Evolutionary conservation across 2,329 filamentous ascomycete genomes (phyloP).

Genomic region (Rhytidhysteron rufulum): DNA sequence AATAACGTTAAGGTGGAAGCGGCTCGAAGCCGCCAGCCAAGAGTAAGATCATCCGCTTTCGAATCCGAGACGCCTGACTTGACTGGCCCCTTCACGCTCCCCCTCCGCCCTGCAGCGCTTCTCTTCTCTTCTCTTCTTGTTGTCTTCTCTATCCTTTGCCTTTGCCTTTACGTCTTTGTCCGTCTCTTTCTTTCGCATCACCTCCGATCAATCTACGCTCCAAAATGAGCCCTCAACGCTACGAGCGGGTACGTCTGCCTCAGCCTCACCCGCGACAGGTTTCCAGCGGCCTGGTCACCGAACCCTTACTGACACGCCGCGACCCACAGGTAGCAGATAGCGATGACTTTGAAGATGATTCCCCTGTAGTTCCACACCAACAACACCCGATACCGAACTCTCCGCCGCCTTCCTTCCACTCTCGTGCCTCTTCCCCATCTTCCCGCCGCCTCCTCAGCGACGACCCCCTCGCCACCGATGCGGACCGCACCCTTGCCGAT

Average conservation of each 20-base stretch:
- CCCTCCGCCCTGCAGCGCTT: slow-evolving; percentile 4
- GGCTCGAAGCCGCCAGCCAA: neutral
- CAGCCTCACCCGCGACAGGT: slow-evolving; percentile 9
- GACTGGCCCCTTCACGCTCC: slow-evolving; percentile 1
- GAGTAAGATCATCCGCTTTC: neutral
- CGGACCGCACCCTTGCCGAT: slow-evolving; percentile 81
- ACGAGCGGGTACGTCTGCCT: slow-evolving; percentile 43
- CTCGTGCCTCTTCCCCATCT: slow-evolving; percentile 67
- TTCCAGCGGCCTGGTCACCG: slow-evolving; percentile 5
- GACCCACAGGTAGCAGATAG: slow-evolving; percentile 38
- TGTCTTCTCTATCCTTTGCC: neutral
- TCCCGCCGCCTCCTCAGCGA: slow-evolving; percentile 51
- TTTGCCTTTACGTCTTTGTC: slow-evolving; percentile 9
- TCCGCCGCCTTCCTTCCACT: slow-evolving; percentile 78
- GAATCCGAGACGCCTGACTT: slow-evolving; percentile 5
- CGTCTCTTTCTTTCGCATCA: slow-evolving; percentile 9
- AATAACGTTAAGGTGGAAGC: slow-evolving; percentile 5
- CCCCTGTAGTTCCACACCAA: slow-evolving; percentile 18
- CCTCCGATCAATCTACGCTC: slow-evolving; percentile 10
- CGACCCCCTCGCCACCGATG: slow-evolving; percentile 51
- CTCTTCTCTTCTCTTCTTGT: slow-evolving; percentile 2
- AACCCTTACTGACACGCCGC: slow-evolving; percentile 7
- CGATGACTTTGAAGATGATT: slow-evolving; percentile 37
- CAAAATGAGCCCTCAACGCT: slow-evolving; percentile 47
- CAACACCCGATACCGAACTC: slow-evolving; percentile 43